Evolutionary conservation across 2,329 filamentous ascomycete genomes (phyloP), one percentile per base, ranked within the genome.

Genomic region (Laburnicola sp.): DNA sequence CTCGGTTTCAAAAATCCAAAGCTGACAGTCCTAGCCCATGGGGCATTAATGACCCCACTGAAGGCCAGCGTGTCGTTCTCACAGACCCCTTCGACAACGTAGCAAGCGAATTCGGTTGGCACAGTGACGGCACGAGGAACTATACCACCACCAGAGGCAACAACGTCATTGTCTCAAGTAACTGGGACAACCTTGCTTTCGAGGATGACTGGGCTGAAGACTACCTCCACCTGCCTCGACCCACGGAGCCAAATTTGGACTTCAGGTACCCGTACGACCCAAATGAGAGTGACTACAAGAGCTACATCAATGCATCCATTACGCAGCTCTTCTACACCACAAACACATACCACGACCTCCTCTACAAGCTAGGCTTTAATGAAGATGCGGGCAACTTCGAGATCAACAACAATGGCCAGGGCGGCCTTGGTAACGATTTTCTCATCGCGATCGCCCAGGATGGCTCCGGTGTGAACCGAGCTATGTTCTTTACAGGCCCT

Each of bases 351-450:
- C 83, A 85, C 59, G 83, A 86, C 50, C 64, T 86, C 0, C 74
- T 85, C 7, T 80, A 85, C 58, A 63, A 71, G 4, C 77, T 85
- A 0, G 82, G 83, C 4, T 85, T 85, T 67, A 80, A 73, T 31
- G 82, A 85, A 66, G 65, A 57, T 1, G 82, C 83, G 1, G 82
- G 82, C 4, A 86, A 86, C 69, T 86, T 85, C 66, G 77, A 85
- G 68, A 60, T 69, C 45, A 80, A 82, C 72, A 85, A 84, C 73
- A 76, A 80, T 53, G 78, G 76, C 38, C 65, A 73, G 35, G 82
- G 82, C 3, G 83, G 83, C 16, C 37, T 56, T 3, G 81, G 76
- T 9, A 72, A 71, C 44, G 83, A 85, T 57, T 76, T 75, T 38
- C 79, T 82, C 32, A 82, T 82, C 50, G 72, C 84, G 34, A 82